phyloP scores from a whole-genome alignment of 306 rosid genomes.

The Vigna trinervia region DNA sequence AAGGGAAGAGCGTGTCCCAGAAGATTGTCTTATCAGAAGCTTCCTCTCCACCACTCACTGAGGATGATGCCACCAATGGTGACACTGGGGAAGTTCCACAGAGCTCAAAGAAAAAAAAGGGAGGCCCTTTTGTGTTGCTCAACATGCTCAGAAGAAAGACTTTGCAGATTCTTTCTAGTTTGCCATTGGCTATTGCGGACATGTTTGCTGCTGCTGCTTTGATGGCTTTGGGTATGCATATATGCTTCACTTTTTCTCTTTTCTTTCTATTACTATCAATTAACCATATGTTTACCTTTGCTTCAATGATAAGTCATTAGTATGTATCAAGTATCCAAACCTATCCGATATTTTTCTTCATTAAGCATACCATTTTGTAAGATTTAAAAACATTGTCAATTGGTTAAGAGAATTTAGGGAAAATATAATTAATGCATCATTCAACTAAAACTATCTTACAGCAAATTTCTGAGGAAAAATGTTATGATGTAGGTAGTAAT shows the following conservation, averaged over 20 bases:
- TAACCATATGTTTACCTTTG: not conserved
- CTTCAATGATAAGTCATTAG: no score
- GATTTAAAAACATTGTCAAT: no score
- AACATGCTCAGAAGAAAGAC: slow-evolving; percentile 64
- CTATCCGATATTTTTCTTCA: no score
- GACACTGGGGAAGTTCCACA: slow-evolving; percentile 47
- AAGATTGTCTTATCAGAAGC: slow-evolving; percentile 76
- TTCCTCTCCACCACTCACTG: slow-evolving; percentile 67
- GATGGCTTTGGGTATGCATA: slow-evolving; percentile 79
- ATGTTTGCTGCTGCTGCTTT: slow-evolving; percentile 81
- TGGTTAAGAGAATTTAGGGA: no score
- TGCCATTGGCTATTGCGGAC: slow-evolving; percentile 96
- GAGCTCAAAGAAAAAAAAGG: slow-evolving; percentile 50
- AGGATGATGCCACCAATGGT: slow-evolving; percentile 47
- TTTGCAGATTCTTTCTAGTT: slow-evolving; percentile 74
- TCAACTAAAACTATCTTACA: no score
- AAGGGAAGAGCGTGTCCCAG: slow-evolving; percentile 49
- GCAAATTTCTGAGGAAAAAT: no score
- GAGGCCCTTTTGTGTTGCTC: slow-evolving; percentile 46
- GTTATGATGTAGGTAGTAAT: no score
- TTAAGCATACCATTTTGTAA: no score
- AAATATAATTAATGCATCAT: no score
- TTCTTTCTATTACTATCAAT: slow-evolving; percentile 7
- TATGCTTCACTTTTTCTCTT: slow-evolving; percentile 32
- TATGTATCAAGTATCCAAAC: no score